phyloP scores from a whole-genome alignment of 2,329 filamentous ascomycete species.

The Clonostachys chloroleuca region DNA sequence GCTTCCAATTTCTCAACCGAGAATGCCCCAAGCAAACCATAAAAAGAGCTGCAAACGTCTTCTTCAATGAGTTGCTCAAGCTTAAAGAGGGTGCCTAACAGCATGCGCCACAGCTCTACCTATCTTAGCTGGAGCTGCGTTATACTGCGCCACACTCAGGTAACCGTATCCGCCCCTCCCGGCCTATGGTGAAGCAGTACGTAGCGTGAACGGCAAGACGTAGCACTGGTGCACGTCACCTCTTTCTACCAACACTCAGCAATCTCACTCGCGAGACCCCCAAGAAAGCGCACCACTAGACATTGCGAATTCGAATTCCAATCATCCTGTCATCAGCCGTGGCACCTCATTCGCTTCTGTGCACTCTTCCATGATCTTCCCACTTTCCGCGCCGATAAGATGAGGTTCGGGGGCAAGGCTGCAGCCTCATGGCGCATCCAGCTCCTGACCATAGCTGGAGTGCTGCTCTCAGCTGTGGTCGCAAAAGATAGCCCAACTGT shows the following conservation, averaged over 20 bases:
- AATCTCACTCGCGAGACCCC: background rate
- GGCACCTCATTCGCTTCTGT: background rate
- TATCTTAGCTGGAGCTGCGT: too few species aligned
- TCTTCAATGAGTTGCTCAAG: too few species aligned
- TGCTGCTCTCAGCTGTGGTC: slow-evolving; percentile 21
- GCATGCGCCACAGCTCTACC: too few species aligned
- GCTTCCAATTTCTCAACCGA: too few species aligned
- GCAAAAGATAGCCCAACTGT: slow-evolving; percentile 66
- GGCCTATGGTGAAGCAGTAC: too few species aligned
- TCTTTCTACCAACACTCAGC: background rate
- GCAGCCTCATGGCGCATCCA: slow-evolving; percentile 45
- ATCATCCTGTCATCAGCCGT: background rate
- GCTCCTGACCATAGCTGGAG: slow-evolving; percentile 19
- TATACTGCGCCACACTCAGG: too few species aligned
- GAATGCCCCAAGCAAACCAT: too few species aligned
- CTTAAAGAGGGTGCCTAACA: too few species aligned
- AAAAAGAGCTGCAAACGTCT: too few species aligned
- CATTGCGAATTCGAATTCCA: background rate
- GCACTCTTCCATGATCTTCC: slow-evolving; percentile 35
- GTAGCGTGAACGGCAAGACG: too few species aligned
- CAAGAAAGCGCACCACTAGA: background rate
- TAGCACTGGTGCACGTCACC: too few species aligned
- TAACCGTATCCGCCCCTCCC: too few species aligned
- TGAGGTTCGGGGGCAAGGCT: slow-evolving; percentile 48
- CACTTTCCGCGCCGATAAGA: slow-evolving; percentile 33